A percentile compares a stretch with the other conserved stretches of the same genome.
Evolutionary conservation across 2,329 filamentous ascomycete genomes (phyloP).

Genomic region (Penicillium thymicola): DNA sequence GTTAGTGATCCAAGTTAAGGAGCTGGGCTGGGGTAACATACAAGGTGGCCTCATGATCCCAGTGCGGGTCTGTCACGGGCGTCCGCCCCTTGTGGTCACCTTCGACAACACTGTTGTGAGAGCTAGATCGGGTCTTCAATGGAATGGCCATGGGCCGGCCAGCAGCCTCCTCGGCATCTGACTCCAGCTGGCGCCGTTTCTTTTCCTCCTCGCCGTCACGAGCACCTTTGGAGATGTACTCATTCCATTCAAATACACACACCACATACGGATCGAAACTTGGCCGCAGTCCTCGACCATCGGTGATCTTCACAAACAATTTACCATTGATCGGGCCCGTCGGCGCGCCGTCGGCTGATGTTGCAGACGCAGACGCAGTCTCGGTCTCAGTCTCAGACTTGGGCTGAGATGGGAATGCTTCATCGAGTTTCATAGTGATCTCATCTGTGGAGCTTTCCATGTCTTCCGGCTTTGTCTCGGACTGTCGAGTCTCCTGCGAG

Average conservation of each 20-base stretch:
- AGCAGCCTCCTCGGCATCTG: constrained; percentile 66
- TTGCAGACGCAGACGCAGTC: not conserved
- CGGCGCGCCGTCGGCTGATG: constrained; percentile 51
- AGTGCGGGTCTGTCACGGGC: constrained; percentile 77
- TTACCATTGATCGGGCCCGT: constrained; percentile 77
- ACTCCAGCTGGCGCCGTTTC: constrained; percentile 55
- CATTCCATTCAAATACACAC: constrained; percentile 93
- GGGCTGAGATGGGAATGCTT: constrained; percentile 33
- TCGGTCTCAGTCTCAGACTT: no score
- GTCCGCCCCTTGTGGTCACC: constrained; percentile 58
- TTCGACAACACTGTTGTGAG: constrained; percentile 81
- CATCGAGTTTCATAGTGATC: constrained; percentile 36
- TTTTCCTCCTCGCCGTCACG: constrained; percentile 60
- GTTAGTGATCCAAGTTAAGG: constrained; percentile 12
- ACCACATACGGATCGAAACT: constrained; percentile 92
- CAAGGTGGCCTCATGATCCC: constrained; percentile 96
- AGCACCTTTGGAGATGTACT: constrained; percentile 88
- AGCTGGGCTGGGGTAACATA: constrained; percentile 50
- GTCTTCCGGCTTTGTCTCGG: constrained; percentile 20
- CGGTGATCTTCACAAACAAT: constrained; percentile 81
- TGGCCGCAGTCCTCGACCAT: constrained; percentile 76
- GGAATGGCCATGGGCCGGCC: constrained; percentile 89
- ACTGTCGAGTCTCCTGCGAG: not conserved
- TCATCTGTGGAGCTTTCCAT: constrained; percentile 33
- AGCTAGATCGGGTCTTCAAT: constrained; percentile 95